phyloP scores from a whole-genome alignment of 1,139 yeast genomes.

The Meyerozyma guilliermondii region DNA sequence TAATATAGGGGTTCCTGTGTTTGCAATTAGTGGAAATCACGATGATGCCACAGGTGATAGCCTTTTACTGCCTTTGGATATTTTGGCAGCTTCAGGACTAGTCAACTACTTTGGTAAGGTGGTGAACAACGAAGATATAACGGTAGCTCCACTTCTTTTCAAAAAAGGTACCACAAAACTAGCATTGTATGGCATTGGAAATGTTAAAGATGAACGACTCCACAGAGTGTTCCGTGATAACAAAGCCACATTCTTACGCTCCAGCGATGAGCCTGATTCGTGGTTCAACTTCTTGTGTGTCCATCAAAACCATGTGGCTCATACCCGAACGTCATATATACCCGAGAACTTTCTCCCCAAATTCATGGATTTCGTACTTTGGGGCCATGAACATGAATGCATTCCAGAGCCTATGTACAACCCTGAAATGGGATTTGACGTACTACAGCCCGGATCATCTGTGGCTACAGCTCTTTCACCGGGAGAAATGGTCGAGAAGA shows the following conservation, averaged over 20 bases:
- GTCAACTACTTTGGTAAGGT: slow-evolving; percentile 89
- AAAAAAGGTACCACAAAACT: slow-evolving; percentile 78
- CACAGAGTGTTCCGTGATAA: slow-evolving; percentile 80
- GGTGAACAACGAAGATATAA: slow-evolving; percentile 67
- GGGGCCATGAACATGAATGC: slow-evolving; percentile 99
- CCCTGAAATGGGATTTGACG: slow-evolving; percentile 65
- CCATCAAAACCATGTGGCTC: slow-evolving; percentile 87
- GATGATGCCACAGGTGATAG: slow-evolving; percentile 95
- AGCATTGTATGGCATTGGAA: slow-evolving; percentile 85
- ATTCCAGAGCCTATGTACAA: slow-evolving; percentile 66
- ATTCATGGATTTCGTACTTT: slow-evolving; percentile 73
- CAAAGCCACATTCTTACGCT: slow-evolving; percentile 71
- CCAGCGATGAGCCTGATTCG: slow-evolving; percentile 50
- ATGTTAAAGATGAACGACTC: slow-evolving; percentile 83
- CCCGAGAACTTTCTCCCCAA: slow-evolving; percentile 83
- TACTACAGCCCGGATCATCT: slow-evolving; percentile 91
- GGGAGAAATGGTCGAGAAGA: slow-evolving; percentile 75
- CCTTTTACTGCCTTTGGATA: slow-evolving; percentile 81
- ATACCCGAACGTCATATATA: slow-evolving; percentile 73
- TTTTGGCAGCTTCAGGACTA: slow-evolving; percentile 75
- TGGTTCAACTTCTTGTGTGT: slow-evolving; percentile 87
- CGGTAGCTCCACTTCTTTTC: slow-evolving; percentile 72
- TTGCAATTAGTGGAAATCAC: slow-evolving; percentile 94
- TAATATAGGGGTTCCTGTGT: slow-evolving; percentile 86
- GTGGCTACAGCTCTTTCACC: slow-evolving; percentile 88